Evolutionary conservation across 108 stramenopile species (phyloP).

Genomic region (Asterionellopsis glacialis): DNA sequence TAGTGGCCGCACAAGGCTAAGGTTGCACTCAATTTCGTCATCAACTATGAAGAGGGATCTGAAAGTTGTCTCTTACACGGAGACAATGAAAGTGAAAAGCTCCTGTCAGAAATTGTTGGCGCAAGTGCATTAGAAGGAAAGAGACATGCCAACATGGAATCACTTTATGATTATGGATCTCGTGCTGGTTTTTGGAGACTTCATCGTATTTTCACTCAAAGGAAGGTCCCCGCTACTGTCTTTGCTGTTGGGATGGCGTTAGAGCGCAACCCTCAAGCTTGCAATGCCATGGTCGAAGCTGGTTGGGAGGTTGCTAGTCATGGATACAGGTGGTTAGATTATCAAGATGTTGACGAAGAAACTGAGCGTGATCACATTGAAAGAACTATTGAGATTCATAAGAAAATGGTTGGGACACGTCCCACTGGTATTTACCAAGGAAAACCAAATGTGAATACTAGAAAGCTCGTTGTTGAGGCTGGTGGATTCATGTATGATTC

Average conservation of each 20-base stretch:
- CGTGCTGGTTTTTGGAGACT: constrained; percentile 93
- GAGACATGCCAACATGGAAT: constrained; percentile 82
- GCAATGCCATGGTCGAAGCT: constrained; percentile 63
- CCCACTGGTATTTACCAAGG: constrained; percentile 94
- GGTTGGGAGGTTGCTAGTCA: constrained; percentile 89
- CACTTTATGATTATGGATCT: constrained; percentile 90
- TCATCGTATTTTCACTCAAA: constrained; percentile 71
- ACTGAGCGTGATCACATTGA: constrained; percentile 86
- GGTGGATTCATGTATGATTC: constrained; percentile 93
- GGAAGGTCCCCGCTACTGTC: constrained; percentile 80
- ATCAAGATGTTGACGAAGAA: constrained; percentile 79
- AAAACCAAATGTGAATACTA: constrained; percentile 80
- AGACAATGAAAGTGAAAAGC: constrained; percentile 66
- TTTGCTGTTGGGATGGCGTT: constrained; percentile 96
- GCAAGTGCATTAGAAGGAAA: constrained; percentile 23
- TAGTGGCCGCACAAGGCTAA: neutral
- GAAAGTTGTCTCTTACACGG: constrained; percentile 83
- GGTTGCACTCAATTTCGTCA: constrained; percentile 89
- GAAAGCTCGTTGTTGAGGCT: constrained; percentile 79
- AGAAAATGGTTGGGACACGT: constrained; percentile 68
- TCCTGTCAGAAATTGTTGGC: constrained; percentile 87
- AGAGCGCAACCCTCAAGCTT: constrained; percentile 75
- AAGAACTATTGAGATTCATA: constrained; percentile 86
- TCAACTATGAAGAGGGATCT: constrained; percentile 96
- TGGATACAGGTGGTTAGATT: constrained; percentile 95